Conservation (phyloP, 2,329 filamentous ascomycete species). For the Diplodia mutila region DNA sequence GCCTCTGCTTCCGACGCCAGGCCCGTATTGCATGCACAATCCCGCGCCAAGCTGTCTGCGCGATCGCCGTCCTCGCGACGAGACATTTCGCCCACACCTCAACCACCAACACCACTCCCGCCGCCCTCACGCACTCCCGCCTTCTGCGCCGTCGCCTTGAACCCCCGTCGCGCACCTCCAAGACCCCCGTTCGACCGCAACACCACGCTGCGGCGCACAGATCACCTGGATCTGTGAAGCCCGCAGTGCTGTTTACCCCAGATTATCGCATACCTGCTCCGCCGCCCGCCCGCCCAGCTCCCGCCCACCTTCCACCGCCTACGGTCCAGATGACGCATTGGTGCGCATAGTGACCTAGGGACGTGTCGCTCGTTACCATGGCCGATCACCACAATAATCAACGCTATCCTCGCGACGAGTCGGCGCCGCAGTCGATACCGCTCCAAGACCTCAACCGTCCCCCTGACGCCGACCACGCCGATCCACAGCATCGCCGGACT, state of each 20-base stretch:
- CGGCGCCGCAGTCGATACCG: constrained; percentile 68
- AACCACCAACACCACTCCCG: not conserved
- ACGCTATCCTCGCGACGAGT: constrained; percentile 51
- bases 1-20: constrained; percentile 12
- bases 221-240: constrained; percentile 24
- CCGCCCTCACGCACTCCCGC: constrained; percentile 3
- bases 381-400: constrained; percentile 4
- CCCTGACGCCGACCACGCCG: constrained; percentile 37
- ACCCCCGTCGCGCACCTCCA: not conserved
- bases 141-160: not conserved
- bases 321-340: constrained; percentile 17
- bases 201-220: constrained; percentile 25
- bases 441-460: constrained; percentile 60
- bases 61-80: constrained; percentile 19
- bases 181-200: constrained; percentile 19
- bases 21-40: constrained; percentile 20
- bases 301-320: not conserved
- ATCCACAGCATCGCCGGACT: constrained; percentile 47
- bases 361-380: constrained; percentile 20
- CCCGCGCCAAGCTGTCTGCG: constrained; percentile 17
- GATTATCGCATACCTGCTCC: constrained; percentile 18
- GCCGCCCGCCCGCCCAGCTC: constrained; percentile 9
- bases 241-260: constrained; percentile 26
- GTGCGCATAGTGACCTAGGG: not conserved
- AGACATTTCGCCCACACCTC: constrained; percentile 23